Percentiles rank a stretch among this genome's conserved stretches.
phyloP scores from a whole-genome alignment of 164 flowering plant species.

The Amborella trichopoda region DNA sequence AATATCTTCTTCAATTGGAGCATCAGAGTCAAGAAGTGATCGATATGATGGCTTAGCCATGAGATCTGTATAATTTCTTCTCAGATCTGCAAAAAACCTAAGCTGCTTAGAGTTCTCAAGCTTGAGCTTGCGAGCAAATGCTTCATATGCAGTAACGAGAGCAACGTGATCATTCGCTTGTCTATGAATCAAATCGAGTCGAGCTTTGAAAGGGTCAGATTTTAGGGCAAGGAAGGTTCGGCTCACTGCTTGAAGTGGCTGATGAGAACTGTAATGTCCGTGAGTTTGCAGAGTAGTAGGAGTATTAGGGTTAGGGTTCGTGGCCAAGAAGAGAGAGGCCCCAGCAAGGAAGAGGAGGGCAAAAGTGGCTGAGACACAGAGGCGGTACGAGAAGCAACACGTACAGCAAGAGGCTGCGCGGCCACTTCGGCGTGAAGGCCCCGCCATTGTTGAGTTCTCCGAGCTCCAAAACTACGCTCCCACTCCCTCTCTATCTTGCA shows the following conservation, averaged over 20 bases:
- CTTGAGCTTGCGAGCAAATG: conserved; percentile 83
- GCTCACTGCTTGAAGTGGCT: conserved; percentile 30
- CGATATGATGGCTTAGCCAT: conserved; percentile 27
- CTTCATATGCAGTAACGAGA: conserved; percentile 71
- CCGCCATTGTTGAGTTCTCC: no score
- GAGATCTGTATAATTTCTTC: conserved; percentile 43
- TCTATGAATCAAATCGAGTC: conserved; percentile 62
- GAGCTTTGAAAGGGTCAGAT: conserved; percentile 69
- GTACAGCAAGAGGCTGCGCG: no score
- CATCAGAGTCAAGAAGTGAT: conserved; percentile 42
- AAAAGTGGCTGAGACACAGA: conserved; percentile 77
- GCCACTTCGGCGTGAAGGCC: conserved; percentile 27
- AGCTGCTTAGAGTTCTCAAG: conserved; percentile 74
- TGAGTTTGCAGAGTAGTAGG: conserved; percentile 30
- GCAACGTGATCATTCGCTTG: conserved; percentile 79
- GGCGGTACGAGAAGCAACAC: conserved; percentile 63
- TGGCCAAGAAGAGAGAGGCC: conserved; percentile 50
- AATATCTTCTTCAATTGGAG: conserved; percentile 61
- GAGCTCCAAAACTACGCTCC: no score
- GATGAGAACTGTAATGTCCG: background rate
- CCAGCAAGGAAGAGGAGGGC: conserved; percentile 83
- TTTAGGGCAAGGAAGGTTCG: conserved; percentile 62
- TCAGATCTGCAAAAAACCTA: conserved; percentile 62
- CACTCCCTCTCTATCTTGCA: no score
- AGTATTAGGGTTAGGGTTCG: conserved; percentile 24